Percentiles rank a stretch among this genome's conserved stretches.
phyloP scores from a whole-genome alignment of 805 yeast genomes.

The Komagataella phaffii region DNA sequence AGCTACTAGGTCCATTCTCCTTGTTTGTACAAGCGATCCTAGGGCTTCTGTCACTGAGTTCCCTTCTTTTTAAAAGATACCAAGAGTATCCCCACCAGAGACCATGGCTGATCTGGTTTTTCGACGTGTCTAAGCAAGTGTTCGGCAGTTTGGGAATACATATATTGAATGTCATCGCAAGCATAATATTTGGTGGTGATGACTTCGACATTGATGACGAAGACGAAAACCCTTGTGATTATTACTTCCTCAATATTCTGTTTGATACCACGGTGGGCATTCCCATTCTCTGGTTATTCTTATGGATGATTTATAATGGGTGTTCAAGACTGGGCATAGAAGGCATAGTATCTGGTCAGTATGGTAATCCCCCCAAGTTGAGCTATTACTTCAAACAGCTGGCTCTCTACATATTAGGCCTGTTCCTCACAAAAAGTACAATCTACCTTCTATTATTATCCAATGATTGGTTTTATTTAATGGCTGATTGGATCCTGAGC shows the following conservation, averaged over 20 bases:
- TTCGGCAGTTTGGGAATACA: conserved; percentile 82
- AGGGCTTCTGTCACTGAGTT: conserved; percentile 65
- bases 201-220: conserved; percentile 13
- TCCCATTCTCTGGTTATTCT: conserved; percentile 52
- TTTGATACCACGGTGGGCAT: conserved; percentile 93
- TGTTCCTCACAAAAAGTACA: conserved; percentile 41
- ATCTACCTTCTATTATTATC: conserved; percentile 42
- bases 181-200: conserved; percentile 37
- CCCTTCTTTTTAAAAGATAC: conserved; percentile 62
- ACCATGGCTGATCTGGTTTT: conserved; percentile 81
- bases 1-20: conserved; percentile 78
- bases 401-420: conserved; percentile 49
- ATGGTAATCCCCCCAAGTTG: conserved; percentile 53
- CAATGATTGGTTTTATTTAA: conserved; percentile 53
- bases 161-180: conserved; percentile 56
- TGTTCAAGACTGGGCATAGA: conserved; percentile 29
- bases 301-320: conserved; percentile 36
- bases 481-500: conserved; percentile 65
- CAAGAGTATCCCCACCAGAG: conserved; percentile 71
- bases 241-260: conserved; percentile 83
- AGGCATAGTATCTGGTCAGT: conserved; percentile 41
- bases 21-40: conserved; percentile 60
- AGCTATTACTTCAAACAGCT: conserved; percentile 63
- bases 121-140: conserved; percentile 82
- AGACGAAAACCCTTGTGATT: conserved; percentile 69